Evolutionary conservation across 2,329 filamentous ascomycete genomes (phyloP).

Genomic region (Aspergillus fumigatiaffinis): DNA sequence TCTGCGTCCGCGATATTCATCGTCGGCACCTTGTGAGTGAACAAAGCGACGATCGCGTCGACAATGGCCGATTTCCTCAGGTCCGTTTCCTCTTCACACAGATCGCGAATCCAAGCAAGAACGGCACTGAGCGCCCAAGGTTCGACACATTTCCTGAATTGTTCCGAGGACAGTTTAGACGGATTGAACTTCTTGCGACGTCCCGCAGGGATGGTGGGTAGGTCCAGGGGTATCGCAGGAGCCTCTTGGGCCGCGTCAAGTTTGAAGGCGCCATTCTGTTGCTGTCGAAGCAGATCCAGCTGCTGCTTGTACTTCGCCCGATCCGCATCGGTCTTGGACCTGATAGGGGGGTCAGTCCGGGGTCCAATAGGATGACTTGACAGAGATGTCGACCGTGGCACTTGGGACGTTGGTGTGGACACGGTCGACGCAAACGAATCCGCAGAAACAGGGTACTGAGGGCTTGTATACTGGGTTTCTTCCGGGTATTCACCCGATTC

Average conservation of each 20-base stretch:
- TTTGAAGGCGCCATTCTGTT: slow-evolving; percentile 39
- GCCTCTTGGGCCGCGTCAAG: slow-evolving; percentile 51
- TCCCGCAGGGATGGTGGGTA: slow-evolving; percentile 76
- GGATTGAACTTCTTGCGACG: slow-evolving; percentile 81
- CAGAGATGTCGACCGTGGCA: slow-evolving; percentile 75
- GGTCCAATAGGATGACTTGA: slow-evolving; percentile 78
- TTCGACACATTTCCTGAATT: slow-evolving; percentile 80
- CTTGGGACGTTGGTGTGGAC: slow-evolving; percentile 42
- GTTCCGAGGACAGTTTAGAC: slow-evolving; percentile 71
- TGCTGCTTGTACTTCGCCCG: slow-evolving; percentile 52
- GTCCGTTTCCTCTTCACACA: slow-evolving; percentile 89
- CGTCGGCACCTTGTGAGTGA: slow-evolving; percentile 91
- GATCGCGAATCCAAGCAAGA: slow-evolving; percentile 76
- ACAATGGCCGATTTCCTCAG: slow-evolving; percentile 79
- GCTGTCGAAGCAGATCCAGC: slow-evolving; percentile 50
- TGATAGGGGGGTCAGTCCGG: slow-evolving; percentile 72
- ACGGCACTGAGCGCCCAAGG: slow-evolving; percentile 94
- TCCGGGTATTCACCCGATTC: slow-evolving; percentile 40
- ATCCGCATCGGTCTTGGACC: slow-evolving; percentile 92
- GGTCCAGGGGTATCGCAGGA: slow-evolving; percentile 64
- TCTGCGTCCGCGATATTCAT: slow-evolving; percentile 99
- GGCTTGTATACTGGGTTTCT: slow-evolving; percentile 35
- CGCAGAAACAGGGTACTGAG: slow-evolving; percentile 39
- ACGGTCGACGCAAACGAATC: slow-evolving; percentile 50
- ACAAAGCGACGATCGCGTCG: slow-evolving; percentile 82